A percentile compares a stretch with the other conserved stretches of the same genome.
Conservation (phyloP, 306 rosid species). For the Glycine soja region DNA sequence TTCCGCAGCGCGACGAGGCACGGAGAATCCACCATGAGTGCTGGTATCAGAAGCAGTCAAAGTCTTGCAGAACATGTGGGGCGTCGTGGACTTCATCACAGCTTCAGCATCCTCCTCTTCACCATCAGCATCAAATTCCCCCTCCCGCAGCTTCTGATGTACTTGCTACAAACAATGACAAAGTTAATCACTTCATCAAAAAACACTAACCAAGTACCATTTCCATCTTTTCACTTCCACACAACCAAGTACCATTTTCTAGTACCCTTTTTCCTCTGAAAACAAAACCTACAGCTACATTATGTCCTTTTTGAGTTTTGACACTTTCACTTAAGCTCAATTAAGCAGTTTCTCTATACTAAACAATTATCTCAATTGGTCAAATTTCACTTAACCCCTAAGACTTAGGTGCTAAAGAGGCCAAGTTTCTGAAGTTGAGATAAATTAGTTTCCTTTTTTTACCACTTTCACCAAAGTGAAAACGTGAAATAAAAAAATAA, state of each 20-base stretch:
- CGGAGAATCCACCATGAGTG: slow-evolving; percentile 97
- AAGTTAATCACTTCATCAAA: slow-evolving; percentile 21
- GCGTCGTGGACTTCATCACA: slow-evolving; percentile 67
- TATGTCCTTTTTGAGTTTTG: too few species aligned
- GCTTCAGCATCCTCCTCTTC: slow-evolving; percentile 73
- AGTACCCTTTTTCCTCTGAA: not conserved
- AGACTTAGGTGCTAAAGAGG: slow-evolving; percentile 18
- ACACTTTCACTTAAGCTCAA: too few species aligned
- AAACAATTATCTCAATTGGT: not conserved
- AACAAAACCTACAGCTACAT: not conserved
- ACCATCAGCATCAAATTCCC: slow-evolving; percentile 58
- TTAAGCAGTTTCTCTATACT: too few species aligned
- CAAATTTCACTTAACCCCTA: not conserved
- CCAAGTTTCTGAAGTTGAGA: slow-evolving; percentile 24
- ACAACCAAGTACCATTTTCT: not conserved
- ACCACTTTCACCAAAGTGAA: not conserved
- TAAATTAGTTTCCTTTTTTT: slow-evolving; percentile 25
- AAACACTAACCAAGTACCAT: not conserved
- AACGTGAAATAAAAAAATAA: too few species aligned
- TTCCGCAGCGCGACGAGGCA: slow-evolving; percentile 97
- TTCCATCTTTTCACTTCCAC: not conserved
- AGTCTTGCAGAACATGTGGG: slow-evolving; percentile 98
- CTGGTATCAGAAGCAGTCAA: slow-evolving; percentile 97
- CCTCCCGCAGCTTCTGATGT: slow-evolving; percentile 61
- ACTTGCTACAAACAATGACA: slow-evolving; percentile 51